phyloP scores from a whole-genome alignment of 192 early-diverging fungal genomes.

The Backusella morwellensis region DNA sequence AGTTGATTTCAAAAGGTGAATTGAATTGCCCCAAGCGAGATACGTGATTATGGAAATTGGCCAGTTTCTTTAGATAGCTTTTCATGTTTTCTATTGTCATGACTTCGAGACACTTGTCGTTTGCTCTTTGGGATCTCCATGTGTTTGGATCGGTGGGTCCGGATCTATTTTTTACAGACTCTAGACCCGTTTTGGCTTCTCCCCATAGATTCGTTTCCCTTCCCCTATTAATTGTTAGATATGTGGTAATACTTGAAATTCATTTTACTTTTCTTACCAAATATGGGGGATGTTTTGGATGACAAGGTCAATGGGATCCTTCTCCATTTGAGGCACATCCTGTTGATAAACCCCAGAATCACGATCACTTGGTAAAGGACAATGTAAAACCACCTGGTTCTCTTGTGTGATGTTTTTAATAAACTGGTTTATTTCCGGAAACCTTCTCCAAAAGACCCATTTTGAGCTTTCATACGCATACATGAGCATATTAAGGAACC shows the following conservation, averaged over 20 bases:
- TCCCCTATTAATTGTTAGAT: conserved; percentile 33
- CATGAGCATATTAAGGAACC: conserved; percentile 61
- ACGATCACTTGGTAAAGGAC: conserved; percentile 37
- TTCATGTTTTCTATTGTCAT: conserved; percentile 59
- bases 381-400: conserved; percentile 45
- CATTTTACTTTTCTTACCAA: conserved; percentile 35
- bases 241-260: not conserved
- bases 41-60: conserved; percentile 47
- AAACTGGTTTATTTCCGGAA: conserved; percentile 59
- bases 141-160: conserved; percentile 56
- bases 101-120: conserved; percentile 66
- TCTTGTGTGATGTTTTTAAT: conserved; percentile 55
- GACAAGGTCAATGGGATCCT: conserved; percentile 67
- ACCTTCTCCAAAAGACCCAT: conserved; percentile 60
- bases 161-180: conserved; percentile 39
- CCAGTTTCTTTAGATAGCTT: conserved; percentile 65
- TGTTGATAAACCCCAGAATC: not conserved
- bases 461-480: conserved; percentile 62
- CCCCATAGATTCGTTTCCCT: conserved; percentile 70
- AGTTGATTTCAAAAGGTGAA: conserved; percentile 54
- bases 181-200: conserved; percentile 39
- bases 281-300: conserved; percentile 70
- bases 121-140: conserved; percentile 67
- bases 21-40: conserved; percentile 65
- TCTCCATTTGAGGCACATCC: conserved; percentile 47